Evolutionary conservation across 257 asterid species (phyloP), one percentile per base, ranked within the genome.

Genomic region (Nicotiana tomentosiformis): DNA sequence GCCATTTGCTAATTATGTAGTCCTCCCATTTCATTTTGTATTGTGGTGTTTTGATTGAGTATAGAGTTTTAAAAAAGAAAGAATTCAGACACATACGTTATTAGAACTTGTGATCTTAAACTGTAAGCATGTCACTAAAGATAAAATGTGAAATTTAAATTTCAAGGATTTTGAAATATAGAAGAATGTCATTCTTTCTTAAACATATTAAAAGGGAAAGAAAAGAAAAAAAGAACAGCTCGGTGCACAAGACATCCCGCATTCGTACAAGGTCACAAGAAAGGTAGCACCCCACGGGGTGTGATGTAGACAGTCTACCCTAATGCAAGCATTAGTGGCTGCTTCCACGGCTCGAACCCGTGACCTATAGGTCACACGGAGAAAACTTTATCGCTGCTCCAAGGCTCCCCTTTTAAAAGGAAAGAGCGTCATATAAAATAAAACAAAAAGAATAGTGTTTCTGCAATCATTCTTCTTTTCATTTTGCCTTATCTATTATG

Each of bases 241-340:
- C 3, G 12, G 3, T 43, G 11, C 51, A 43, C 11, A 8, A 43
- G 11, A 0, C 3, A 43, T 8, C 3, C 11, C 1, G 11, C 11
- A 43, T 43, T 43, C 11, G 8, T 0, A 2, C 0, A 43, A 2
- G 51, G 11, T 39, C 11, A 3, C 10, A 11, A 11, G 11, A 43
- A 43, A 10, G 11, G 3, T 0, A 0, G 51, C 11, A 8, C 11
- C 0, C 0, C 51, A 43, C 2, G 0, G 0, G 51, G 11, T 1
- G 2, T 43, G 11, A 43, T 43, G 12, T 9, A 43, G 12, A 43
- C 12, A 43, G 0, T 0, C 51, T 43, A 43, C 3, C 4, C 12
- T 8, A 43, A 43, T 43, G 4, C 51, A 9, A 43, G 12, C 2
- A 43, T 43, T 2, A 43, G 1, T 2, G 51, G 1, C 3, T 43